Percentiles rank a stretch among this genome's conserved stretches.
Evolutionary conservation across 257 asterid species (phyloP).

Genomic region (Nicotiana knightiana): DNA sequence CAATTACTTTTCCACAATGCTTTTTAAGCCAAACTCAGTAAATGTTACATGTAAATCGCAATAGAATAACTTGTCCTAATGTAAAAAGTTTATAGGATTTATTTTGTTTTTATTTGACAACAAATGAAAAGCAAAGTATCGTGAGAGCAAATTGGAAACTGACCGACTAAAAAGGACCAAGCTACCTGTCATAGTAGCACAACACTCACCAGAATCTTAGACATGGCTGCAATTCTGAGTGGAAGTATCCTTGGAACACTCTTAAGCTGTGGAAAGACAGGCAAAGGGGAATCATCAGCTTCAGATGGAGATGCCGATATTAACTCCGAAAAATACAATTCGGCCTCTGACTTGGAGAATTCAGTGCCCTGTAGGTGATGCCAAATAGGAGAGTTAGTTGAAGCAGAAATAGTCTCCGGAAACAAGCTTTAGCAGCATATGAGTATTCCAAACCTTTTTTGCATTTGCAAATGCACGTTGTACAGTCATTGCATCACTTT

Average conservation of each 20-base stretch:
- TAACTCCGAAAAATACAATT: constrained; percentile 57
- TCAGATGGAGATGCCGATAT: constrained; percentile 51
- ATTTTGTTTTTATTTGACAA: background rate
- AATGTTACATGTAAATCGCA: background rate
- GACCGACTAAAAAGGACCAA: background rate
- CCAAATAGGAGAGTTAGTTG: constrained; percentile 17
- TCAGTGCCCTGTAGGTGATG: constrained; percentile 50
- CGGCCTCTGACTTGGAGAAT: constrained; percentile 62
- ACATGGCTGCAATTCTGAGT: constrained; percentile 83
- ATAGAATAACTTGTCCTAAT: background rate
- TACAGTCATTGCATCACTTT: constrained; percentile 82
- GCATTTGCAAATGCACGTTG: constrained; percentile 88
- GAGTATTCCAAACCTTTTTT: constrained; percentile 44
- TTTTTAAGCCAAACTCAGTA: background rate
- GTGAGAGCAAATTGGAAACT: background rate
- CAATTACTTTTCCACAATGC: background rate
- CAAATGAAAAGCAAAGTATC: background rate
- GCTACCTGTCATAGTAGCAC: background rate
- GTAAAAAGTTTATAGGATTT: background rate
- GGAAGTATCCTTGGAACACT: constrained; percentile 67
- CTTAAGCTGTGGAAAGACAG: constrained; percentile 75
- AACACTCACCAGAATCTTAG: constrained; percentile 72
- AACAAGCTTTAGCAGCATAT: constrained; percentile 4
- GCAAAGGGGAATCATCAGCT: constrained; percentile 35
- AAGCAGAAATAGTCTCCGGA: constrained; percentile 11